Conservation (phyloP, 2,329 filamentous ascomycete species). For the Plenodomus lindquistii region DNA sequence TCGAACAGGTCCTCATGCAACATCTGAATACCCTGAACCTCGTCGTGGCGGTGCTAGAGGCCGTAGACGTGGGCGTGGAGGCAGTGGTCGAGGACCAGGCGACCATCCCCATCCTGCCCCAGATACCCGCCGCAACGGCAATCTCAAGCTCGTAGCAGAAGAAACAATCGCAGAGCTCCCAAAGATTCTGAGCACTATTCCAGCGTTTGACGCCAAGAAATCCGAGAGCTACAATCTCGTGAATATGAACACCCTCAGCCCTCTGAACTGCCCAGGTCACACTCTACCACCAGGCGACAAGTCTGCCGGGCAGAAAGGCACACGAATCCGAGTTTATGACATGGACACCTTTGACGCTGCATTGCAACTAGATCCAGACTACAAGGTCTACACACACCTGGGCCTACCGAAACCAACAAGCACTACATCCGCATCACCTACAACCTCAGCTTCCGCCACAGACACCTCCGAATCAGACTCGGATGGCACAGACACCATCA, state of each 20-base stretch:
- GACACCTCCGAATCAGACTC: background rate
- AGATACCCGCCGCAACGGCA: slow-evolving; percentile 23
- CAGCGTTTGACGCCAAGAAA: slow-evolving; percentile 18
- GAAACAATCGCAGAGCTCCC: slow-evolving; percentile 32
- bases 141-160: slow-evolving; percentile 27
- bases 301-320: slow-evolving; percentile 23
- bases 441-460: background rate
- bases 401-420: background rate
- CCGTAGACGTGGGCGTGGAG: background rate
- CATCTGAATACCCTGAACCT: background rate
- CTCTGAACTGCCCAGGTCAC: slow-evolving; percentile 27
- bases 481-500: background rate
- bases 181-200: slow-evolving; percentile 19
- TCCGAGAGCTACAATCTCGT: slow-evolving; percentile 23
- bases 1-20: slow-evolving; percentile 5
- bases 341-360: slow-evolving; percentile 42
- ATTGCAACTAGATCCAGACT: slow-evolving; percentile 26
- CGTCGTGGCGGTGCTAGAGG: background rate
- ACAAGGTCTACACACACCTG: slow-evolving; percentile 16
- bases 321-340: slow-evolving; percentile 35
- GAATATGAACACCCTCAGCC: slow-evolving; percentile 18
- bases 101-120: slow-evolving; percentile 16
- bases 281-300: slow-evolving; percentile 14
- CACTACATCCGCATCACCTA: background rate
- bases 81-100: background rate